A percentile compares a stretch with the other conserved stretches of the same genome.
Conservation (phyloP, 176 grass and related monocot genomes). For the Triticum turgidum region DNA sequence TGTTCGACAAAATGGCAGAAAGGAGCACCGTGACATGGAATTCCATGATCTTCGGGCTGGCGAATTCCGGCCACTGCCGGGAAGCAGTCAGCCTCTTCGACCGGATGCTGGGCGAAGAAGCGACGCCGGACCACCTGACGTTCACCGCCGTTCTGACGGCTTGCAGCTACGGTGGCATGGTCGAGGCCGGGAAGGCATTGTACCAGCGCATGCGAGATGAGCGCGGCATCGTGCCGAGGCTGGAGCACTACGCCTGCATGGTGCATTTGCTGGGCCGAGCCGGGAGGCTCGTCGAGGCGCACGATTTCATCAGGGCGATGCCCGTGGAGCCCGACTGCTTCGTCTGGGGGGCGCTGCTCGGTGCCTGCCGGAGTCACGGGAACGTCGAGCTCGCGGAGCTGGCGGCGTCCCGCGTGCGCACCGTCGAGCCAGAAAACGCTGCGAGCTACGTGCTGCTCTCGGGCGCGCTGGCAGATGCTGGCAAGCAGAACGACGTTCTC, state of each 20-base stretch:
- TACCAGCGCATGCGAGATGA: slow-evolving; percentile 51
- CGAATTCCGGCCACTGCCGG: slow-evolving; percentile 50
- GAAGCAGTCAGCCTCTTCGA: slow-evolving; percentile 52
- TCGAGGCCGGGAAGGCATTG: slow-evolving; percentile 35
- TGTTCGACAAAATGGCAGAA: slow-evolving; percentile 49
- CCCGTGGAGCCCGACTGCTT: slow-evolving; percentile 59
- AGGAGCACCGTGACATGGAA: slow-evolving; percentile 68
- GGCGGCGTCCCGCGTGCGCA: slow-evolving; percentile 31
- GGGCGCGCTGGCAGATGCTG: slow-evolving; percentile 26
- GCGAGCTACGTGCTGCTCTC: slow-evolving; percentile 50
- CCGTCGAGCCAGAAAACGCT: slow-evolving; percentile 48
- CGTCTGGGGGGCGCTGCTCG: slow-evolving; percentile 69
- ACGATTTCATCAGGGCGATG: slow-evolving; percentile 52
- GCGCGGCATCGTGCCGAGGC: slow-evolving; percentile 39
- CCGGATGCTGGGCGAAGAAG: slow-evolving; percentile 26
- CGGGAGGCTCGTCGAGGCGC: slow-evolving; percentile 47
- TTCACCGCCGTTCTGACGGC: slow-evolving; percentile 59
- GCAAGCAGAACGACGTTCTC: slow-evolving; percentile 35
- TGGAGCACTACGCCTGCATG: slow-evolving; percentile 77
- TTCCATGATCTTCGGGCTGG: slow-evolving; percentile 74
- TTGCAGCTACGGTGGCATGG: slow-evolving; percentile 67
- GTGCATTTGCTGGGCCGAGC: slow-evolving; percentile 61
- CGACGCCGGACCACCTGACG: slow-evolving; percentile 46
- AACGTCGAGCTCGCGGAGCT: slow-evolving; percentile 50
- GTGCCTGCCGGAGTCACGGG: slow-evolving; percentile 57